A percentile compares a stretch with the other conserved stretches of the same genome.
These are phyloP conservation scores for Fremontodendron californicum DNA, from an alignment of 345 rosid genomes.

Conservation along the genomic window DNA sequence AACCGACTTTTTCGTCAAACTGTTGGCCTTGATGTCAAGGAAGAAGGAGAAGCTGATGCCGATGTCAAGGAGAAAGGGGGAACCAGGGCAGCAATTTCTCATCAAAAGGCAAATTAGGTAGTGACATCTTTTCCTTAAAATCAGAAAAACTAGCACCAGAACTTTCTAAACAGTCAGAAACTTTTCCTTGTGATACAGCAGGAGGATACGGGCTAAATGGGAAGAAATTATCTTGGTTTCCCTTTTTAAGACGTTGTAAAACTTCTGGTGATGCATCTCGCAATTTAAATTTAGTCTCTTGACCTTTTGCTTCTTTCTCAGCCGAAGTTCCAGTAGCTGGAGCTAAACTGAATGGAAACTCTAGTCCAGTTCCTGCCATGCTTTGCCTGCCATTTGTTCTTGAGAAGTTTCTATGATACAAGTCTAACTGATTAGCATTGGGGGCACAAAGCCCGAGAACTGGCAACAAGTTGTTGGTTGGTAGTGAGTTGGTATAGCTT, in stretches of 20 bases:
- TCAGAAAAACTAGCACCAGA: slow-evolving; percentile 58
- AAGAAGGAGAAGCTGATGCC: too few relatives aligned
- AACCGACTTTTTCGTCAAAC: too few relatives aligned
- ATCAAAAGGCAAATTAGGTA: slow-evolving; percentile 67
- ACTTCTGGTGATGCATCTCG: too few relatives aligned
- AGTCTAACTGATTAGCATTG: slow-evolving; percentile 58
- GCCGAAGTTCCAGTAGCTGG: slow-evolving; percentile 41
- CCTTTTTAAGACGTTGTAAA: slow-evolving; percentile 35
- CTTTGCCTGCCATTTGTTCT: slow-evolving; percentile 61
- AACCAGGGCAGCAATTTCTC: slow-evolving; percentile 66
- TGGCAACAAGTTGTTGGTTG: slow-evolving; percentile 55
- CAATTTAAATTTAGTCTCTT: too few relatives aligned
- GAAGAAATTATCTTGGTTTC: slow-evolving; percentile 48
- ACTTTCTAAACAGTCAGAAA: slow-evolving; percentile 46
- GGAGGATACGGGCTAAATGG: slow-evolving; percentile 52
- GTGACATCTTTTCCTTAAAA: slow-evolving; percentile 68
- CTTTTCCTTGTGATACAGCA: slow-evolving; percentile 43
- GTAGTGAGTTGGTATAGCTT: slow-evolving; percentile 33
- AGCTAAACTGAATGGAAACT: slow-evolving; percentile 82
- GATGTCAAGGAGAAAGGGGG: slow-evolving; percentile 61
- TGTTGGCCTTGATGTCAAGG: too few relatives aligned
- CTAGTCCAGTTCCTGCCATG: slow-evolving; percentile 53
- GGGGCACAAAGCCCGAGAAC: slow-evolving; percentile 96
- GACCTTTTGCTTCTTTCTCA: slow-evolving; percentile 48
- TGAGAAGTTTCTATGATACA: slow-evolving; percentile 46